A percentile compares a stretch with the other conserved stretches of the same genome.
Evolutionary conservation across 257 asterid species (phyloP).

Genomic region (Hygrophila difformis): DNA sequence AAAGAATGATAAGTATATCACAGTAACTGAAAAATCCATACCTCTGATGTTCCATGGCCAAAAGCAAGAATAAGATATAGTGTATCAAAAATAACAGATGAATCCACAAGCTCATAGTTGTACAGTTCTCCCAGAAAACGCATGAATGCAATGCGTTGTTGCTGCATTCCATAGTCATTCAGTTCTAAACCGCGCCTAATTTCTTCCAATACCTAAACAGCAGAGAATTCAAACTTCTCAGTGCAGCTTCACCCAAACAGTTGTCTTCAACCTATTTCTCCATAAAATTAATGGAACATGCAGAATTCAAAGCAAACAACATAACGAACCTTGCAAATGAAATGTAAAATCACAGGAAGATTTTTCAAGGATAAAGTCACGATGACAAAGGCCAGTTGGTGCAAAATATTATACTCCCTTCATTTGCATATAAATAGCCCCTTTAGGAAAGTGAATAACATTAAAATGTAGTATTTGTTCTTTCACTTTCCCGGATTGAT

Average conservation of each 20-base stretch:
- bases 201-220: slow-evolving; percentile 87
- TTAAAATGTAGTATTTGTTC: too few species aligned
- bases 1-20: too few species aligned
- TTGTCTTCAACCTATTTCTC: slow-evolving; percentile 10
- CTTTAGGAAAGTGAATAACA: too few species aligned
- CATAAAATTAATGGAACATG: slow-evolving; percentile 4
- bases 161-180: slow-evolving; percentile 95
- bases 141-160: slow-evolving; percentile 80
- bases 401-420: too few species aligned
- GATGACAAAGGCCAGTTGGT: too few species aligned
- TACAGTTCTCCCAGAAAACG: slow-evolving; percentile 94
- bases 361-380: too few species aligned
- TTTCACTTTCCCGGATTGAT: too few species aligned
- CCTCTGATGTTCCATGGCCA: slow-evolving; percentile 94
- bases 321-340: background rate
- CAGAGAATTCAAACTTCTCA: slow-evolving; percentile 13
- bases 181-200: slow-evolving; percentile 80
- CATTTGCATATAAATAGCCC: too few species aligned
- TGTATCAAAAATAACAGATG: slow-evolving; percentile 90
- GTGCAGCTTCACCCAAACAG: slow-evolving; percentile 9
- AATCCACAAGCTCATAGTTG: slow-evolving; percentile 93
- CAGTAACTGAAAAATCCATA: slow-evolving; percentile 19
- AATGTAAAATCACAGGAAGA: slow-evolving; percentile 2
- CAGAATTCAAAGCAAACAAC: background rate
- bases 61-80: slow-evolving; percentile 69